phyloP scores from a whole-genome alignment of 2,329 filamentous ascomycete genomes.

The Aspergillus sojae region DNA sequence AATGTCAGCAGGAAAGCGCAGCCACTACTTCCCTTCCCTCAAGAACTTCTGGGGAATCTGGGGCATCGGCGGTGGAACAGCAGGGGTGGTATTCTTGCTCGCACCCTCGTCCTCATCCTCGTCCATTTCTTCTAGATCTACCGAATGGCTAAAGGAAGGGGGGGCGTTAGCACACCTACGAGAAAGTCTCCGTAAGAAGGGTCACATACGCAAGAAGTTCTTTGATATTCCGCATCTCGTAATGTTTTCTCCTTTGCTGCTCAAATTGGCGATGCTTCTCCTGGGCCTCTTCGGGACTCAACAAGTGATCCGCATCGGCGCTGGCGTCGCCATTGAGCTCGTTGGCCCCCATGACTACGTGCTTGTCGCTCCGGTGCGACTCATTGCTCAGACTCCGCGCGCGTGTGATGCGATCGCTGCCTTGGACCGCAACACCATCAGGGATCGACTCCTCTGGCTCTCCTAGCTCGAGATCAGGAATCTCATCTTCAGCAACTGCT shows the following conservation, averaged over 20 bases:
- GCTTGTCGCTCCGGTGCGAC: constrained; percentile 61
- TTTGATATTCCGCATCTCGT: constrained; percentile 97
- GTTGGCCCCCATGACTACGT: constrained; percentile 73
- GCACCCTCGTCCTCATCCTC: constrained; percentile 60
- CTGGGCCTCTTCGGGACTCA: constrained; percentile 69
- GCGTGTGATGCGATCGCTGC: constrained; percentile 50
- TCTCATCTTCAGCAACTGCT: constrained; percentile 68
- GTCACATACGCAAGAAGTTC: constrained; percentile 71
- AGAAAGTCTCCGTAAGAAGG: background rate
- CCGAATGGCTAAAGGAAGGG: constrained; percentile 56
- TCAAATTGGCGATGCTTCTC: constrained; percentile 95
- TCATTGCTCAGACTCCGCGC: constrained; percentile 45
- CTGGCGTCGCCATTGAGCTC: constrained; percentile 38
- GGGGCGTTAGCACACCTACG: constrained; percentile 12
- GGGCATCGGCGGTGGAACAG: constrained; percentile 34
- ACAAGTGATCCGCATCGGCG: constrained; percentile 49
- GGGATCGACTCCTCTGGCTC: constrained; percentile 80
- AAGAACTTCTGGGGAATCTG: constrained; percentile 34
- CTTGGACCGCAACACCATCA: constrained; percentile 18
- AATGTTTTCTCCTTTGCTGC: constrained; percentile 90
- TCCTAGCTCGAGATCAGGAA: constrained; percentile 87
- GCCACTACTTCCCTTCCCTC: constrained; percentile 25
- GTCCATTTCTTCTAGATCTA: constrained; percentile 63
- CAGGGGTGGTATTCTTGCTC: constrained; percentile 19
- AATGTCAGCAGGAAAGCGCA: background rate